Evolutionary conservation across 2,329 filamentous ascomycete species (phyloP), one percentile per base, ranked within the genome.

Genomic region (Colletotrichum spaethianum): DNA sequence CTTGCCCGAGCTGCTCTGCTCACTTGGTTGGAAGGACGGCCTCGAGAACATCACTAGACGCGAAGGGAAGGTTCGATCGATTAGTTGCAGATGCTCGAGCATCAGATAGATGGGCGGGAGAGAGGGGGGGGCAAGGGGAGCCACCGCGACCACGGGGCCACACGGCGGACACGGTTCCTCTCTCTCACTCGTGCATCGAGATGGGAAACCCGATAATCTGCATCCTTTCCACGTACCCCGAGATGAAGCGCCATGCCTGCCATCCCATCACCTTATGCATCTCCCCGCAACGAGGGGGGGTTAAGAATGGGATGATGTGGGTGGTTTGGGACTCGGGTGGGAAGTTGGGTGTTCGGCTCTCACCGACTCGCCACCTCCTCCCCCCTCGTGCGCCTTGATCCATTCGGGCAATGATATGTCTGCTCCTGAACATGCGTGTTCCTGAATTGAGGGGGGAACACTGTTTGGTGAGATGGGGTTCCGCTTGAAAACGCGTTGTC

Each of bases 291-390:
- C 59, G 55, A 12, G 55, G 36, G 12, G 16, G 28, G 38, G 11
- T n/a, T n/a, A n/a, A 48, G 50, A 28, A 31, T 44, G 14, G 26
- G 31, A 26, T 38, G 55, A 42, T 28, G 42, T 38, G 60, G 18
- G 42, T 48, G 48, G 12, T 44, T 31, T 38, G 33, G 50, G 50
- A 18, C 9, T 38, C 14, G 9, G 48, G 48, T 48, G 9, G 12
- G n/a, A n/a, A n/a, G 12, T 16, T 16, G 46, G 33, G 46, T 8
- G 61, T 68, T 63, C 69, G 64, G 69, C 64, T 63, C 59, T 63
- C 69, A 68, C 57, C 57, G 69, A 68, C 64, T 63, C 52, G 64
- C 69, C 64, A 72, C 69, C 46, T 63, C 38, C 18, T 23, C 63
- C 59, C 28, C n/a, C 31, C 26, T n/a, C 44, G 59, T 70, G 67